phyloP scores from a whole-genome alignment of 2,329 filamentous ascomycete genomes.

The Hypoxylon sp. region DNA sequence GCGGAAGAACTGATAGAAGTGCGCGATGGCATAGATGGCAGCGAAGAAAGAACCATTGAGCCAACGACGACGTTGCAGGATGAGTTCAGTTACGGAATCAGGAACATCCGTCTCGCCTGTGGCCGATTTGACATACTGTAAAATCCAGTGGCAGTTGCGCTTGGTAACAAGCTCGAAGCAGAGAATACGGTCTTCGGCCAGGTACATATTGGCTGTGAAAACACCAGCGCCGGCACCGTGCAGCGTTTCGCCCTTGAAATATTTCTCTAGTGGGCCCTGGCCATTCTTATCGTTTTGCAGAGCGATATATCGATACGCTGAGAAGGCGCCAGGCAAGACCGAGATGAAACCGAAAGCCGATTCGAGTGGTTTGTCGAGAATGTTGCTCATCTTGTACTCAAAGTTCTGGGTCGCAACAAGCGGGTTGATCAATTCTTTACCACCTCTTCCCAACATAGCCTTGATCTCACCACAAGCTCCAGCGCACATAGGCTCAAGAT shows the following conservation, averaged over 20 bases:
- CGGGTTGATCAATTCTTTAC: slow-evolving; percentile 88
- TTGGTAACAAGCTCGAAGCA: slow-evolving; percentile 99
- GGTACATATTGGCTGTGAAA: slow-evolving; percentile 97
- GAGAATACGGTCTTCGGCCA: slow-evolving; percentile 91
- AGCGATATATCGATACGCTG: slow-evolving; percentile 95
- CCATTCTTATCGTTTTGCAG: slow-evolving; percentile 97
- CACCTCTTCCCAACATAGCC: slow-evolving; percentile 91
- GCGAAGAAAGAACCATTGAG: slow-evolving; percentile 99
- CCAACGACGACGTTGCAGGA: slow-evolving; percentile 96
- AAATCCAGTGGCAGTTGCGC: slow-evolving; percentile 95
- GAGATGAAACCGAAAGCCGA: slow-evolving; percentile 99
- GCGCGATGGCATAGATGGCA: slow-evolving; percentile 92
- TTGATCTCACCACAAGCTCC: slow-evolving; percentile 98
- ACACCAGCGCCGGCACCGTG: slow-evolving; percentile 97
- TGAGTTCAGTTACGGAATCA: slow-evolving; percentile 92
- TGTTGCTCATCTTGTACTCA: slow-evolving; percentile 99
- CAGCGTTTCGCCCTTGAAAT: slow-evolving; percentile 98
- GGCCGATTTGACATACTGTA: slow-evolving; percentile 98
- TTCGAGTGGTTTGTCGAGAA: slow-evolving; percentile 96
- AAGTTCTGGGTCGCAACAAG: slow-evolving; percentile 98
- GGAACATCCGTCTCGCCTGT: slow-evolving; percentile 98
- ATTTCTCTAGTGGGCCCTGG: slow-evolving; percentile 94
- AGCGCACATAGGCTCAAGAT: slow-evolving; percentile 96
- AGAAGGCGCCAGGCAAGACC: slow-evolving; percentile 93
- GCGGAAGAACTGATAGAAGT: slow-evolving; percentile 96